A percentile compares a stretch with the other conserved stretches of the same genome.
These are phyloP conservation scores for Aureobasidium sp. DNA, from an alignment of 2,329 filamentous ascomycete species.

Conservation along the genomic window DNA sequence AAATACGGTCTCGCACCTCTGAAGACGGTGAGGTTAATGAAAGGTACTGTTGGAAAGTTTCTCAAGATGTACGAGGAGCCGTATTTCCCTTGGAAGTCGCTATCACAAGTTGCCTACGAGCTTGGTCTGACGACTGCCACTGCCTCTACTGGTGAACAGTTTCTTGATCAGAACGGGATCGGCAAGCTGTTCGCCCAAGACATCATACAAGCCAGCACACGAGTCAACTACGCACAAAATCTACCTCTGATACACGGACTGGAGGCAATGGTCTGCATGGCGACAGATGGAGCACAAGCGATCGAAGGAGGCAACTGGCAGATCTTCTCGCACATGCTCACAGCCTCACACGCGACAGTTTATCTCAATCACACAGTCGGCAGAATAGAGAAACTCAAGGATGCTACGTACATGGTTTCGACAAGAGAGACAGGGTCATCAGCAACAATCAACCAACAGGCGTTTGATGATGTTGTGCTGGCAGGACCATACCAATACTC, in stretches of 20 bases:
- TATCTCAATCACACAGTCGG: conserved; percentile 62
- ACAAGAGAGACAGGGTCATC: neutral
- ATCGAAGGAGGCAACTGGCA: conserved; percentile 86
- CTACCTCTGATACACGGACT: conserved; percentile 79
- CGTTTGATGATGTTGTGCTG: conserved; percentile 74
- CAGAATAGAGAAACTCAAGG: neutral
- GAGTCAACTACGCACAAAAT: conserved; percentile 94
- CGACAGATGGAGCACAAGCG: conserved; percentile 73
- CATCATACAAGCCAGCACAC: conserved; percentile 80
- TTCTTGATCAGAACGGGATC: conserved; percentile 62
- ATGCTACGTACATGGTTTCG: conserved; percentile 7
- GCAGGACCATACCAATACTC: conserved; percentile 80
- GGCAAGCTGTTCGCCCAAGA: conserved; percentile 63
- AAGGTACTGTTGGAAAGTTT: conserved; percentile 64
- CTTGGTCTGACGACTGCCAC: conserved; percentile 62
- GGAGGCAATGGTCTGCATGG: conserved; percentile 87
- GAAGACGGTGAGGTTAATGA: conserved; percentile 64
- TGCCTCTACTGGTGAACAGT: conserved; percentile 64
- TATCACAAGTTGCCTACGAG: conserved; percentile 61
- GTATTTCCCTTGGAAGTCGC: conserved; percentile 73
- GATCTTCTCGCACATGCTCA: conserved; percentile 81
- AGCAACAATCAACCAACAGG: neutral
- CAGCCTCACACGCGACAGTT: conserved; percentile 54
- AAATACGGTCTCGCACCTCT: conserved; percentile 76
- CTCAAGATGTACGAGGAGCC: conserved; percentile 73